Evolutionary conservation across 768 basidiomycete genomes (phyloP), one percentile per base, ranked within the genome.

Genomic region (Dentipellis fragilis): DNA sequence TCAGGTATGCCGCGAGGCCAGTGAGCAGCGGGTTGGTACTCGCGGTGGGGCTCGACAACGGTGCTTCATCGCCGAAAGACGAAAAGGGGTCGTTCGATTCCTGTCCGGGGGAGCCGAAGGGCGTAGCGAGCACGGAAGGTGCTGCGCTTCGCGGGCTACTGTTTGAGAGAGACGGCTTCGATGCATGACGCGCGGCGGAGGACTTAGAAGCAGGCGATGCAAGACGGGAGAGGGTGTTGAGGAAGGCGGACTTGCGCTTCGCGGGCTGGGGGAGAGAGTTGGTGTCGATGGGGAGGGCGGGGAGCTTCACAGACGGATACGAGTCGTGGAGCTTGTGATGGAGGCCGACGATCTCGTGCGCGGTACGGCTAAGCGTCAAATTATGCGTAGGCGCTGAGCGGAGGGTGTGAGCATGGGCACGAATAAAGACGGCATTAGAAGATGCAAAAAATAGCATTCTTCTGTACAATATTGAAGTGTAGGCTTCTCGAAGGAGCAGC

Each of bases 141-240:
- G 67, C 62, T 55, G 65, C 56, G 53, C 68, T 71, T 47, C 49
- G 29, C 2, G 50, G 62, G 62, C 39, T 65, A 12, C 59, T 19
- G 56, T 17, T 54, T 46, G 53, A 49, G 58, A 52, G 49, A 34
- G 22, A 55, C 49, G 21, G 63, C 61, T 14, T 73, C 42, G 71
- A 71, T 16, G 70, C 64, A 48, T 73, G 71, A 21, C 77, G 73
- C 7, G 67, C 58, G n/a, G 60, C 52, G 29, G 62, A 56, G 54
- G 74, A 72, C 71, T 80, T 84, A 62, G 69, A 73, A 4, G 80
- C 76, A 21, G 87, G 88, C 9, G 89, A 89, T 2, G 89, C 85
- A 45, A 92, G 76, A 50, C 88, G 84, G 19, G 88, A 89, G 51
- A 93, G 80, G 48, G 90, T 93, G 67, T 89, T 89, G 58, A 93